Conservation (phyloP, 495 filamentous ascomycete species). For the Talaromyces stipitatus region DNA sequence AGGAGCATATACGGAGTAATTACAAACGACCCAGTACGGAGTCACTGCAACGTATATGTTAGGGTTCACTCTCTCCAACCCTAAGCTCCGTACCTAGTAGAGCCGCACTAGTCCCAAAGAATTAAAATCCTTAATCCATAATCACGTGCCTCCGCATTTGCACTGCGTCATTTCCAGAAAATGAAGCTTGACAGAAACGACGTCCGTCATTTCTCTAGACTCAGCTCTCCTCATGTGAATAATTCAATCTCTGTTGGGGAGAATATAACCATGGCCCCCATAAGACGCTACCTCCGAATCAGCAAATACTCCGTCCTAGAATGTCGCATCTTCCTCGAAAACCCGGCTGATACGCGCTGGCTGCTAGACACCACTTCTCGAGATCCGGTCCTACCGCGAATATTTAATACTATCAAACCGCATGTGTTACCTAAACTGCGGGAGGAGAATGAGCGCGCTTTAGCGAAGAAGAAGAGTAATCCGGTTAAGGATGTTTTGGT, state of each 20-base stretch:
- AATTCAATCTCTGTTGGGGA: neutral
- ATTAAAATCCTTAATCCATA: neutral
- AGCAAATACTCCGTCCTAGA: slow-evolving; percentile 88
- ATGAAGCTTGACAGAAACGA: too few relatives aligned
- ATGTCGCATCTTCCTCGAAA: slow-evolving; percentile 90
- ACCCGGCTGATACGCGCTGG: slow-evolving; percentile 78
- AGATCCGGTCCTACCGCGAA: slow-evolving; percentile 65
- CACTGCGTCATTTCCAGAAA: neutral
- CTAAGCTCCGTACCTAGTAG: too few relatives aligned
- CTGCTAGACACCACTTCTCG: slow-evolving; percentile 57
- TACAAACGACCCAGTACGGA: too few relatives aligned
- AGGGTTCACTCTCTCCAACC: too few relatives aligned
- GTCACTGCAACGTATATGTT: too few relatives aligned
- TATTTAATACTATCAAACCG: slow-evolving; percentile 76
- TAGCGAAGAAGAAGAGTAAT: slow-evolving; percentile 50
- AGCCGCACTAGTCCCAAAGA: neutral
- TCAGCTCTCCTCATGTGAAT: neutral
- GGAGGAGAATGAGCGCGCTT: slow-evolving; percentile 69
- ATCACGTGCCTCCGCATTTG: neutral
- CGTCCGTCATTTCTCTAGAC: too few relatives aligned
- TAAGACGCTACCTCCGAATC: slow-evolving; percentile 76
- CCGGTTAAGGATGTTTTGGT: slow-evolving; percentile 82
- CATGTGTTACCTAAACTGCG: slow-evolving; percentile 81
- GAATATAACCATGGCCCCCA: slow-evolving; percentile 58
- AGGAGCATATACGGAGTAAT: too few relatives aligned